Evolutionary conservation across 208 protist species (phyloP).

Genomic region (Wallacemonas sp.): DNA sequence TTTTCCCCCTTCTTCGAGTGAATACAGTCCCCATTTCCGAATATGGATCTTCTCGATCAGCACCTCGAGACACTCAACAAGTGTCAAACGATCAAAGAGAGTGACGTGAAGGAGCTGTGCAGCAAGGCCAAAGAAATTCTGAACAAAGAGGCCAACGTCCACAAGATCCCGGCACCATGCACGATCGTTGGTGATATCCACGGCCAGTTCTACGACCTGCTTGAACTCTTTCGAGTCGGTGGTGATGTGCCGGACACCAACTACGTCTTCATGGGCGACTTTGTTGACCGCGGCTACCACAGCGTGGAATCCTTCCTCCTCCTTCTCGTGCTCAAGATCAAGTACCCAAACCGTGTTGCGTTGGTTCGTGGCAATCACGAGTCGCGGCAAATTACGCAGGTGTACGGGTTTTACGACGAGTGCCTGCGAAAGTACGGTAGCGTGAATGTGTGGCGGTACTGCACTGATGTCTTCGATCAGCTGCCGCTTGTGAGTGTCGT

Average conservation of each 20-base stretch:
- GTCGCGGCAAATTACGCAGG: conserved; percentile 95
- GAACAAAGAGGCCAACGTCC: conserved; percentile 88
- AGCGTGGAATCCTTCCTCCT: conserved; percentile 98
- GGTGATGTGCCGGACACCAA: conserved; percentile 96
- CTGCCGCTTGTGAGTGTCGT: conserved; percentile 98
- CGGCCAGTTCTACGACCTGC: conserved; percentile 97
- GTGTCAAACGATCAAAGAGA: conserved; percentile 93
- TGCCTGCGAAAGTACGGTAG: conserved; percentile 99
- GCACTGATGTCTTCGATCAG: conserved; percentile 99
- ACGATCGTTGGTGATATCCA: conserved; percentile 96
- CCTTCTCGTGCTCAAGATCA: conserved; percentile 97
- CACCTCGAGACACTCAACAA: conserved; percentile 96
- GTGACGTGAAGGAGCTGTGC: conserved; percentile 92
- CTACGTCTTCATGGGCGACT: conserved; percentile 98
- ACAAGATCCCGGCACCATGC: conserved; percentile 88
- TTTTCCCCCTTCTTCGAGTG: not conserved
- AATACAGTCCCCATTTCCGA: conserved; percentile 12
- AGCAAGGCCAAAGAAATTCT: conserved; percentile 81
- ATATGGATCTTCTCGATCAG: conserved; percentile 92
- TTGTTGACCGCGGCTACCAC: conserved; percentile 98
- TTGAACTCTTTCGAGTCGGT: conserved; percentile 96
- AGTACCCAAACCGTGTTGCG: conserved; percentile 95
- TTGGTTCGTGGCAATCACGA: conserved; percentile 97
- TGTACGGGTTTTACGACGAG: conserved; percentile 99
- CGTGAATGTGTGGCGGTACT: conserved; percentile 99